These are phyloP conservation scores for Aureobasidium sp. DNA, from an alignment of 2,329 filamentous ascomycete genomes.

Conservation along the genomic window DNA sequence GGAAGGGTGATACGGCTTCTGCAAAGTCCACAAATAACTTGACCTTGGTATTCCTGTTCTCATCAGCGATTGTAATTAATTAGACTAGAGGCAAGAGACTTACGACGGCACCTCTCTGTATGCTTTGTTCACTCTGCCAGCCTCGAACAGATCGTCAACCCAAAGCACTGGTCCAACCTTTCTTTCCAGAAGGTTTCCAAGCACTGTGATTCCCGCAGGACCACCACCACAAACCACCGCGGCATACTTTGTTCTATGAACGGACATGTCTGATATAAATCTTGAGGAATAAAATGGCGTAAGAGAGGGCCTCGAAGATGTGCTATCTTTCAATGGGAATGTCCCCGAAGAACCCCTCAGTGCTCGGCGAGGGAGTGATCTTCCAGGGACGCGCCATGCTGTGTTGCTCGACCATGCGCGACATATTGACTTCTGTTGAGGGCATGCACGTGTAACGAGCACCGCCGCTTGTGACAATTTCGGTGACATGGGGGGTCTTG, in stretches of 20 bases:
- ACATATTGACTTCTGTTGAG: neutral
- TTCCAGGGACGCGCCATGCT: neutral
- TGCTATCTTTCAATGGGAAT: slow-evolving; percentile 3
- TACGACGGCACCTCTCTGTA: slow-evolving; percentile 56
- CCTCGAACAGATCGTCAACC: slow-evolving; percentile 53
- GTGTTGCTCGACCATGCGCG: neutral
- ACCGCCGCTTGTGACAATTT: neutral
- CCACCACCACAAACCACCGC: slow-evolving; percentile 55
- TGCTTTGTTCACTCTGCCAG: slow-evolving; percentile 34
- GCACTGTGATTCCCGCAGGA: slow-evolving; percentile 52
- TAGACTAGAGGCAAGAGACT: slow-evolving; percentile 18
- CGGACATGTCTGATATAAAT: slow-evolving; percentile 17
- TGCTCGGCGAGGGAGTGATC: neutral
- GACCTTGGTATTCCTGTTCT: slow-evolving; percentile 51
- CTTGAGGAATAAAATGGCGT: neutral
- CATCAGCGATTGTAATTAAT: neutral
- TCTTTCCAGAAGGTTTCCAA: slow-evolving; percentile 56
- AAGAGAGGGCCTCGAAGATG: neutral
- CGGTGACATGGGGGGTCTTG: neutral
- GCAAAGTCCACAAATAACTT: slow-evolving; percentile 53
- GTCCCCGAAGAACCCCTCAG: slow-evolving; percentile 11
- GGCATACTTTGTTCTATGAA: slow-evolving; percentile 32
- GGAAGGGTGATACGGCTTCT: slow-evolving; percentile 47
- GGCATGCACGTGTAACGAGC: slow-evolving; percentile 2
- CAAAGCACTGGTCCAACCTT: slow-evolving; percentile 47